These are phyloP conservation scores for Bidens hawaiensis DNA, from an alignment of 140 eudicot species.

Conservation along the genomic window DNA sequence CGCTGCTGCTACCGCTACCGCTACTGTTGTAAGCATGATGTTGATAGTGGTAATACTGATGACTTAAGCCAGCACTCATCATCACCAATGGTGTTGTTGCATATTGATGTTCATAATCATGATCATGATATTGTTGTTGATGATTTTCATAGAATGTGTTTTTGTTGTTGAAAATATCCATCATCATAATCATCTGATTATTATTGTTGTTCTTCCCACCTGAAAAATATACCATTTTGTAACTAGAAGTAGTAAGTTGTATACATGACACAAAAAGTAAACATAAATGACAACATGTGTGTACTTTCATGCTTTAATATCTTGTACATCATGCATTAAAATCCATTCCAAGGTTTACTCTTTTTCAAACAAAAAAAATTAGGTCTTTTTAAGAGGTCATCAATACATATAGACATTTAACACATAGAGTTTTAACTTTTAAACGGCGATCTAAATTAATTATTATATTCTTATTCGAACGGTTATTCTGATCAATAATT, in stretches of 20 bases:
- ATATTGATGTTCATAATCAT: conserved; percentile 20
- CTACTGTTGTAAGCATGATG: conserved; percentile 11
- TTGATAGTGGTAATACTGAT: conserved; percentile 19
- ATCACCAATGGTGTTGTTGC: conserved; percentile 25
- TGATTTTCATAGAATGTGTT: conserved; percentile 25
- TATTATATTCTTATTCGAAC: no score
- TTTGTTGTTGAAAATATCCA: conserved; percentile 26
- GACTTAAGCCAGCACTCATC: conserved; percentile 19
- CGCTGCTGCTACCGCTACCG: conserved; percentile 21
- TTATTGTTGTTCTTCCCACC: conserved; percentile 35
- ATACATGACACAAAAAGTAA: conserved; percentile 18
- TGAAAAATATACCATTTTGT: conserved; percentile 25
- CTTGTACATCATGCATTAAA: conserved; percentile 21
- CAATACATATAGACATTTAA: no score
- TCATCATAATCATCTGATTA: conserved; percentile 36
- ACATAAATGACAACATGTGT: conserved; percentile 6
- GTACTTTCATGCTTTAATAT: neutral
- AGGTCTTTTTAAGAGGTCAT: no score
- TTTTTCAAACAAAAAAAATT: no score
- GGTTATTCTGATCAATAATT: no score
- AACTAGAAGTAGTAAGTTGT: conserved; percentile 27
- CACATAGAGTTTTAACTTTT: no score
- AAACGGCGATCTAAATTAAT: no score
- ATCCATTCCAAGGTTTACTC: conserved; percentile 4
- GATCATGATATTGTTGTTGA: neutral